Conservation (phyloP, 1,284 basidiomycete genomes). For the Anthracocystis panici-leucophaei region DNA sequence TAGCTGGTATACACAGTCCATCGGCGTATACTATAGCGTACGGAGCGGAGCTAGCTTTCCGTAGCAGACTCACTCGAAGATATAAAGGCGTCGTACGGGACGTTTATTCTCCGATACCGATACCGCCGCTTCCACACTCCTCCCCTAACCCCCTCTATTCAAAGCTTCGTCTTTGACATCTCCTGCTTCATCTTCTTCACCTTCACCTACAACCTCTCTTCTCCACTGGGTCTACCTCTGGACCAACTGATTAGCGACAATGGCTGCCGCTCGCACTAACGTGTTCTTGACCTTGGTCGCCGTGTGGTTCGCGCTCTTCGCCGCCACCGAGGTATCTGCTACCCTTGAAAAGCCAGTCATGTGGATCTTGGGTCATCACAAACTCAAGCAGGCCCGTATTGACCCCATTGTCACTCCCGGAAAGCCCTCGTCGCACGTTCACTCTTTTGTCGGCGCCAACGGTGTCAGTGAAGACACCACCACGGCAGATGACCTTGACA, state of each 20-base stretch:
- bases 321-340: conserved; percentile 17
- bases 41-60: no score
- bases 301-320: conserved; percentile 19
- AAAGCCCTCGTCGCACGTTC: conserved; percentile 70
- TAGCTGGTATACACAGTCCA: no score
- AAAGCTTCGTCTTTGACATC: no score
- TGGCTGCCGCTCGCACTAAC: conserved; percentile 10
- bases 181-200: background rate
- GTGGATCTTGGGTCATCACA: conserved; percentile 52
- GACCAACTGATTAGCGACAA: background rate
- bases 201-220: background rate
- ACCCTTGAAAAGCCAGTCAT: conserved; percentile 31
- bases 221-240: background rate
- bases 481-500: conserved; percentile 21
- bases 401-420: conserved; percentile 73
- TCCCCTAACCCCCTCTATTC: no score
- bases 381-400: conserved; percentile 70
- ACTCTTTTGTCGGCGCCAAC: conserved; percentile 70
- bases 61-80: no score
- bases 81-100: no score
- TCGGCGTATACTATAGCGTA: no score
- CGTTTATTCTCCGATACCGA: no score
- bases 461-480: conserved; percentile 28
- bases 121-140: no score
- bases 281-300: conserved; percentile 13